phyloP scores from a whole-genome alignment of 2,329 filamentous ascomycete species.

The Blastomyces emzantsi region DNA sequence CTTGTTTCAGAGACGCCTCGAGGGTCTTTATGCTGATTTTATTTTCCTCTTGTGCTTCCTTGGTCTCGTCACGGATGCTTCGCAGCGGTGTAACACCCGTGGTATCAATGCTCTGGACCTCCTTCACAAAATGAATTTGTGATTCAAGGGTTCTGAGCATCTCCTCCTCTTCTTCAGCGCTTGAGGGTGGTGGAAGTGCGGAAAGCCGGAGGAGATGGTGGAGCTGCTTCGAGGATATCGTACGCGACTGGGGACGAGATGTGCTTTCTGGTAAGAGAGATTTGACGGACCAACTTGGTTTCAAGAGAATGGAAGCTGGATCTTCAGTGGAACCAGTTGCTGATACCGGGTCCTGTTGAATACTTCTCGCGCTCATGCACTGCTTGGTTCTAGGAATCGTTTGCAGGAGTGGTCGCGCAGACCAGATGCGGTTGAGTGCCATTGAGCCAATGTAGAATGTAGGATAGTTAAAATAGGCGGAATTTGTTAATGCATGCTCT shows the following conservation, averaged over 20 bases:
- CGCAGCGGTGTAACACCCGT: constrained; percentile 61
- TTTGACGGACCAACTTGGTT: constrained; percentile 74
- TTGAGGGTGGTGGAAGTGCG: constrained; percentile 65
- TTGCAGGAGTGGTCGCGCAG: constrained; percentile 16
- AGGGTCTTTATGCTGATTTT: constrained; percentile 33
- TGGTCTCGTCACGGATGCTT: constrained; percentile 65
- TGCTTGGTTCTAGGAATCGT: constrained; percentile 13
- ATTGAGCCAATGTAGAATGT: background rate
- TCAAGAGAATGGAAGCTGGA: constrained; percentile 46
- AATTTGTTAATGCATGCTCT: background rate
- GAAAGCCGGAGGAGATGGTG: constrained; percentile 82
- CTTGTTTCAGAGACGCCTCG: constrained; percentile 31
- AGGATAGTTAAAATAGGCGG: background rate
- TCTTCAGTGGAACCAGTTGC: constrained; percentile 17
- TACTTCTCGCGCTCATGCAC: background rate
- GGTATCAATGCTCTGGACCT: constrained; percentile 73
- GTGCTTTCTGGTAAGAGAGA: constrained; percentile 53
- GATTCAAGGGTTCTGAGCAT: constrained; percentile 69
- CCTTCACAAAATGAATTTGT: constrained; percentile 84
- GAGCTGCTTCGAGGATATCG: constrained; percentile 58
- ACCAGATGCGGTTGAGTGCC: constrained; percentile 6
- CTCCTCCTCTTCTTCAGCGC: constrained; percentile 51
- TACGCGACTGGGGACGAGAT: constrained; percentile 22
- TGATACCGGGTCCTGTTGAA: constrained; percentile 14
- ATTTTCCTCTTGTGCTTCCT: constrained; percentile 30